Evolutionary conservation across 1,284 basidiomycete species (phyloP).

Genomic region (Cystobasidium pallidum): DNA sequence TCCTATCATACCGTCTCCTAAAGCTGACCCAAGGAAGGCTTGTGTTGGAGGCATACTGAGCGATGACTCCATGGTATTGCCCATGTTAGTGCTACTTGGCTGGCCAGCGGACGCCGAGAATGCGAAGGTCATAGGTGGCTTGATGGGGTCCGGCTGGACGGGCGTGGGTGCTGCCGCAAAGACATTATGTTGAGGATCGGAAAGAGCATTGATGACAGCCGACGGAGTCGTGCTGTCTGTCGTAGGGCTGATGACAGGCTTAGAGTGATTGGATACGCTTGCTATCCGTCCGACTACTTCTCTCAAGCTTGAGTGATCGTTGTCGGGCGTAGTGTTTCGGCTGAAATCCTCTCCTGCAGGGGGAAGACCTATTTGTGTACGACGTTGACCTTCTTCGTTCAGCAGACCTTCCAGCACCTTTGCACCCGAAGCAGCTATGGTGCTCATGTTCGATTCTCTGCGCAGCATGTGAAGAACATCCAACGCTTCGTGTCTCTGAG

Average conservation of each 20-base stretch:
- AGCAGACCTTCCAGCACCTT: conserved; percentile 40
- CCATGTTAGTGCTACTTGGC: conserved; percentile 17
- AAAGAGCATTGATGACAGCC: conserved; percentile 1
- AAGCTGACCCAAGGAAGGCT: conserved; percentile 19
- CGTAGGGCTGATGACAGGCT: conserved; percentile 10
- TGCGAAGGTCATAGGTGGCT: conserved; percentile 7
- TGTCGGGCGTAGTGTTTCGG: conserved; percentile 35
- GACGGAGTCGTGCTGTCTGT: not conserved
- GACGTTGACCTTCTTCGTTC: conserved; percentile 40
- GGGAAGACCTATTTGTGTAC: conserved; percentile 29
- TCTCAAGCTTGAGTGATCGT: conserved; percentile 31
- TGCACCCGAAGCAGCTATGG: conserved; percentile 29
- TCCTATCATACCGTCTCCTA: conserved; percentile 20
- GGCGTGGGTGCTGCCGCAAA: conserved; percentile 6
- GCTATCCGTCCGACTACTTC: conserved; percentile 40
- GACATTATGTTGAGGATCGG: conserved; percentile 1
- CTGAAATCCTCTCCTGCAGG: conserved; percentile 35
- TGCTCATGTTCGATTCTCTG: conserved; percentile 30
- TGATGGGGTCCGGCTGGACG: not conserved
- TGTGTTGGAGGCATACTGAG: conserved; percentile 20
- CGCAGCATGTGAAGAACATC: conserved; percentile 36
- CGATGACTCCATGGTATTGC: conserved; percentile 8
- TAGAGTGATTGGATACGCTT: conserved; percentile 35
- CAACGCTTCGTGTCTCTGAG: conserved; percentile 39
- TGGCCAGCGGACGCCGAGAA: conserved; percentile 23